Conservation (phyloP, 164 flowering plant genomes). For the Vitis amurensis region DNA sequence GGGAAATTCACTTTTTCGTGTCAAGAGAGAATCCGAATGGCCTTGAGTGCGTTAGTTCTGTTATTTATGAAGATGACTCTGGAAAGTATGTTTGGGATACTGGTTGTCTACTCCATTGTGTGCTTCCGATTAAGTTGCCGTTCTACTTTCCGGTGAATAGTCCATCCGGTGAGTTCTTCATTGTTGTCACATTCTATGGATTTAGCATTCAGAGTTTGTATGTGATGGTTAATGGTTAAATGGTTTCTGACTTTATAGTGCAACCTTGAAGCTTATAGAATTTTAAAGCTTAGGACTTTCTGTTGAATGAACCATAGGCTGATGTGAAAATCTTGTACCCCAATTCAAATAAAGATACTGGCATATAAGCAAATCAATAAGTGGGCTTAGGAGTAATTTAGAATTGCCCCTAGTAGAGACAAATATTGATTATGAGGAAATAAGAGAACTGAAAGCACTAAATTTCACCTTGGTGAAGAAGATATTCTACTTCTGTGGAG, state of each 20-base stretch:
- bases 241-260: no score
- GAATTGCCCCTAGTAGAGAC: background rate
- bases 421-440: background rate
- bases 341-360: no score
- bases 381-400: background rate
- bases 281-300: no score
- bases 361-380: no score
- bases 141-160: slow-evolving; percentile 46
- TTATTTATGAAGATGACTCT: slow-evolving; percentile 55
- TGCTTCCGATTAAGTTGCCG: slow-evolving; percentile 65
- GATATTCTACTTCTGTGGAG: no score
- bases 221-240: background rate
- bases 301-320: no score
- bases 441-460: background rate
- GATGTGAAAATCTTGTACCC: no score
- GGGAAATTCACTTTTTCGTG: slow-evolving; percentile 47
- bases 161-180: slow-evolving; percentile 37
- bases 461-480: no score
- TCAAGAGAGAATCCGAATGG: slow-evolving; percentile 21
- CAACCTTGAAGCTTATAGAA: no score
- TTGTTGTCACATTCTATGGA: background rate
- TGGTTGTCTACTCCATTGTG: slow-evolving; percentile 74
- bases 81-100: slow-evolving; percentile 74
- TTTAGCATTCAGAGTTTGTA: background rate
- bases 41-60: slow-evolving; percentile 35